Evolutionary conservation across 441 rosid genomes (phyloP).

Genomic region (Gossypium aridum): DNA sequence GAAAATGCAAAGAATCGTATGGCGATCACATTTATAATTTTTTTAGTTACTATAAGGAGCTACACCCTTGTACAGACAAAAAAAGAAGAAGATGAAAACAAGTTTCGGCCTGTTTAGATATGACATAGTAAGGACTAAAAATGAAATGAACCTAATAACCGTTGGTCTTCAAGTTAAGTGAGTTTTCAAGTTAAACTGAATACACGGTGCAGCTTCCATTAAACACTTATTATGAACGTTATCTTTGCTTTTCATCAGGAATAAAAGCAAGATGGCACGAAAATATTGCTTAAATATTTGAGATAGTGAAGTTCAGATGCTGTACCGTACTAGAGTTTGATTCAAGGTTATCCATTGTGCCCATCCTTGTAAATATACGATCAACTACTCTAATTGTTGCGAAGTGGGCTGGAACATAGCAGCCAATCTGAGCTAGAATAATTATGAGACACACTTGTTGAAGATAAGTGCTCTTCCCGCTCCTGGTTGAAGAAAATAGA

Average conservation of each 20-base stretch:
- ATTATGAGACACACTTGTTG: conserved; percentile 91
- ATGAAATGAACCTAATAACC: not conserved
- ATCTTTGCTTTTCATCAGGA: not conserved
- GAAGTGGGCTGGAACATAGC: conserved; percentile 91
- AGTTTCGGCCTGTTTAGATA: not conserved
- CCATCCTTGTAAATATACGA: conserved; percentile 97
- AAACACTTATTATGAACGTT: not conserved
- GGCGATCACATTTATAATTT: not conserved
- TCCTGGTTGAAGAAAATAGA: conserved; percentile 47
- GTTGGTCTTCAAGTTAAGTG: not conserved
- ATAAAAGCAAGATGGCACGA: not conserved
- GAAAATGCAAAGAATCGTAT: not conserved
- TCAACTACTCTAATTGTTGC: conserved; percentile 80
- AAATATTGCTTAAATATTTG: not conserved
- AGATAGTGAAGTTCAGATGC: conserved; percentile 11
- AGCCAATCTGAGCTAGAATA: conserved; percentile 96
- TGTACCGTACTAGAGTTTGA: conserved; percentile 93
- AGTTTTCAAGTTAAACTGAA: not conserved
- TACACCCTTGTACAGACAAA: not conserved
- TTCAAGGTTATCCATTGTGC: conserved; percentile 81
- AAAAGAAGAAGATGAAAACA: not conserved
- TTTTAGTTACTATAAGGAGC: not conserved
- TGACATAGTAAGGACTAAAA: not conserved
- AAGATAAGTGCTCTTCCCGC: conserved; percentile 99
- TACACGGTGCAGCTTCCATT: not conserved